phyloP scores from a whole-genome alignment of 495 filamentous ascomycete species.

The Delitschia confertaspora region DNA sequence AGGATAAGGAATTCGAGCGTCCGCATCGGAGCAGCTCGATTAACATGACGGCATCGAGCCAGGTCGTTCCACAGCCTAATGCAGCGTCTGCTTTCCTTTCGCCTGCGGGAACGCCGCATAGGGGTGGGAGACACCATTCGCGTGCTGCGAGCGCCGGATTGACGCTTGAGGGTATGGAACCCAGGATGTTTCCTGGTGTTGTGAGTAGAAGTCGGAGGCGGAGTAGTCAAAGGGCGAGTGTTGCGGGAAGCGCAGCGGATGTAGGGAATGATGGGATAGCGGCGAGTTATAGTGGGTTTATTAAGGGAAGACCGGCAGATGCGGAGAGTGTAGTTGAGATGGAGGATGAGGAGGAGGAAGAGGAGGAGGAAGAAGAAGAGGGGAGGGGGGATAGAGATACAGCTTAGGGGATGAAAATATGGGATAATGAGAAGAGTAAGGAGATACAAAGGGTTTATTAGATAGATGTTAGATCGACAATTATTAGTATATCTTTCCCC shows the following conservation, averaged over 20 bases:
- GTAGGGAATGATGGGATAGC: conserved; percentile 12
- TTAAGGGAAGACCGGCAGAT: background rate
- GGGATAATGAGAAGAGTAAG: too few relatives aligned
- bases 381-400: background rate
- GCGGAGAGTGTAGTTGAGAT: conserved; percentile 7
- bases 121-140: background rate
- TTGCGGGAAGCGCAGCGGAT: background rate
- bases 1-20: conserved; percentile 9
- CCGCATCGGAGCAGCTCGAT: conserved; percentile 19
- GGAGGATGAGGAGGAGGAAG: background rate
- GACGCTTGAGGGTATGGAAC: conserved; percentile 28
- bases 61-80: conserved; percentile 21
- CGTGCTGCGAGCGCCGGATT: background rate
- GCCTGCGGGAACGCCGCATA: background rate
- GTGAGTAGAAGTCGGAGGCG: conserved; percentile 26
- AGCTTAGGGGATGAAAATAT: background rate
- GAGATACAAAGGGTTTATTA: too few relatives aligned
- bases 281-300: conserved; percentile 1
- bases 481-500: too few relatives aligned
- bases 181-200: conserved; percentile 35
- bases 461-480: too few relatives aligned
- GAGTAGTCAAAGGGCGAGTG: conserved; percentile 24
- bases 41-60: conserved; percentile 13
- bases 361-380: background rate
- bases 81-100: background rate